Evolutionary conservation across 83 land plant species (phyloP).

Genomic region (Picea abies): DNA sequence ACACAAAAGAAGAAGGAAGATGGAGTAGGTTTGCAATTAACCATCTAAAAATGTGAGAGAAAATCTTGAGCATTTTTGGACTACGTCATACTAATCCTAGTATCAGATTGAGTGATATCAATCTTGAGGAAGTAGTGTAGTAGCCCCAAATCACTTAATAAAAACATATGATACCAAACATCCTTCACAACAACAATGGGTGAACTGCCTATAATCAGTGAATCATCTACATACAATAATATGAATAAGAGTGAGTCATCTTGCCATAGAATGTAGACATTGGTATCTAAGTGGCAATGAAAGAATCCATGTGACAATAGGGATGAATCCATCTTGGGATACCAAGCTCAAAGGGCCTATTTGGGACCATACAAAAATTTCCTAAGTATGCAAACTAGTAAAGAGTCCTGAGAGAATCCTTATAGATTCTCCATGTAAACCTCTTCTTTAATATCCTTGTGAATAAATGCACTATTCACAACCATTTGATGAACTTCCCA

Average conservation of each 20-base stretch:
- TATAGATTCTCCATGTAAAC: background rate
- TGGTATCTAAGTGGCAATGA: too few relatives aligned
- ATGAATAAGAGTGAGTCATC: background rate
- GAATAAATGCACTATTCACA: too few relatives aligned
- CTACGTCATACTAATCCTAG: too few relatives aligned
- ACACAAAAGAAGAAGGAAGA: background rate
- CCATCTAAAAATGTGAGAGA: background rate
- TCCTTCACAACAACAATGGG: background rate
- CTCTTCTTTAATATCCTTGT: background rate
- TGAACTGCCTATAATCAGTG: background rate
- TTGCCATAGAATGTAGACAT: too few relatives aligned
- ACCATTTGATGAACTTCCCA: background rate
- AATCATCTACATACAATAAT: background rate
- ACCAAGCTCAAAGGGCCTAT: too few relatives aligned
- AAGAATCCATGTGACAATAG: too few relatives aligned
- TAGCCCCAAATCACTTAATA: too few relatives aligned
- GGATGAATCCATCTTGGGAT: too few relatives aligned
- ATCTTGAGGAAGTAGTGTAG: background rate
- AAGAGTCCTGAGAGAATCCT: background rate
- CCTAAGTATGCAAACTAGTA: background rate
- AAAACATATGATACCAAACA: too few relatives aligned
- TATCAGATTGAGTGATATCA: background rate
- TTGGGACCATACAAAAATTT: background rate
- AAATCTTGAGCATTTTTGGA: background rate
- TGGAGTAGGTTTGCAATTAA: background rate